These are phyloP conservation scores for Mycena sp. DNA, from an alignment of 1,284 basidiomycete genomes.

Conservation along the genomic window DNA sequence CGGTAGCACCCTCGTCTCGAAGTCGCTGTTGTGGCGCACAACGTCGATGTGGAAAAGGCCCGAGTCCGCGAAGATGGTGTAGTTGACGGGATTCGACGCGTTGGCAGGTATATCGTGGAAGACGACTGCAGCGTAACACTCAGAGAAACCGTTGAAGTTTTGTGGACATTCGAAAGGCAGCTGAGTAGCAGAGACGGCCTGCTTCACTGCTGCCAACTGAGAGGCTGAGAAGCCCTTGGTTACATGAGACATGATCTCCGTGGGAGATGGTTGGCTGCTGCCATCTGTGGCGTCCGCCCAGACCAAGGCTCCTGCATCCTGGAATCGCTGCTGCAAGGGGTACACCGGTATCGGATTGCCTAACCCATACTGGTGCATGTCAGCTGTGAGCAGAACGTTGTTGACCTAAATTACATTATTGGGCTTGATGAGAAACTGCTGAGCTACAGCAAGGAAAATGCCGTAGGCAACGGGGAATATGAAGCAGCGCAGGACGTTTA, in stretches of 20 bases:
- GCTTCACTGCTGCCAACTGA: conserved; percentile 56
- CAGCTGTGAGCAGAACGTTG: background rate
- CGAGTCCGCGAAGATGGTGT: conserved; percentile 75
- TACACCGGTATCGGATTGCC: conserved; percentile 64
- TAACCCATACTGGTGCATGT: conserved; percentile 63
- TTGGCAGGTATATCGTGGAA: conserved; percentile 68
- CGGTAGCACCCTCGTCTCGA: conserved; percentile 74
- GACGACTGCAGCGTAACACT: conserved; percentile 77
- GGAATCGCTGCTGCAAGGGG: conserved; percentile 59
- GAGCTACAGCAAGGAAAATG: conserved; percentile 72
- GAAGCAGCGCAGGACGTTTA: conserved; percentile 75
- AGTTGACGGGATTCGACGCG: conserved; percentile 60
- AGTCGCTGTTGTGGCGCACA: conserved; percentile 70
- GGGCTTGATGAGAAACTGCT: conserved; percentile 62
- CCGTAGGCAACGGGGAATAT: conserved; percentile 76
- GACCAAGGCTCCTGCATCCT: conserved; percentile 61
- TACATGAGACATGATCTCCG: conserved; percentile 65
- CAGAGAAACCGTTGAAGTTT: conserved; percentile 75
- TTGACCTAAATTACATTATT: conserved; percentile 58
- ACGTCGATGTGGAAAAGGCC: conserved; percentile 76
- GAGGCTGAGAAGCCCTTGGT: conserved; percentile 55
- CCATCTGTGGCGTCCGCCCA: conserved; percentile 73
- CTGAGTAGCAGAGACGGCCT: conserved; percentile 56
- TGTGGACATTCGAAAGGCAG: conserved; percentile 72
- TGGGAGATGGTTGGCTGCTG: conserved; percentile 57